phyloP scores from a whole-genome alignment of 345 rosid genomes.

The Psidium friedrichsthalianum region DNA sequence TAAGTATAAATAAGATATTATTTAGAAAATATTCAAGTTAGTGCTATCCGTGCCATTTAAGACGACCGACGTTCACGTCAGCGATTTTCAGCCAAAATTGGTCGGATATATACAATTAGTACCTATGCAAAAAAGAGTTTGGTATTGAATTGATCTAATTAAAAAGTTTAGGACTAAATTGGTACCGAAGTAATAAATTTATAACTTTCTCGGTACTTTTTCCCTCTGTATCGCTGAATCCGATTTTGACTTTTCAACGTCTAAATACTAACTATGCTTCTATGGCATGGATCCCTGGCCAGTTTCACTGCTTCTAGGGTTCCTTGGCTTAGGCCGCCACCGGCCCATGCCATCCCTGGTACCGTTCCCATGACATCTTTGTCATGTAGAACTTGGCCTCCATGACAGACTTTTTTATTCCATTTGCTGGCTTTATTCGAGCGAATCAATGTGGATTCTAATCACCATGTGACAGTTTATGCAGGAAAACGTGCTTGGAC shows the following conservation, averaged over 20 bases:
- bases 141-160: too few species aligned
- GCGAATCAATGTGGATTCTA: not conserved
- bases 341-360: not conserved
- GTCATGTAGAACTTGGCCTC: not conserved
- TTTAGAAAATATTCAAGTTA: too few species aligned
- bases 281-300: not conserved
- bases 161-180: too few species aligned
- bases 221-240: not conserved
- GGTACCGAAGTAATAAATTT: too few species aligned
- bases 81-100: too few species aligned
- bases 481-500: not conserved
- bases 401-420: not conserved
- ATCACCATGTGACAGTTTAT: not conserved
- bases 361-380: not conserved
- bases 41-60: too few species aligned
- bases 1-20: too few species aligned
- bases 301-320: not conserved
- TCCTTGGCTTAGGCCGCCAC: not conserved
- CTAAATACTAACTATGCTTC: not conserved
- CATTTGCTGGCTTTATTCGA: not conserved
- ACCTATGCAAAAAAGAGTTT: too few species aligned
- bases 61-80: accelerated
- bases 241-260: not conserved
- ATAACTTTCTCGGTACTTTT: too few species aligned
- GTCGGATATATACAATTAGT: too few species aligned